Percentiles rank a stretch among this genome's conserved stretches.
Evolutionary conservation across 768 basidiomycete species (phyloP).

Genomic region (Tephrocybe sp.): DNA sequence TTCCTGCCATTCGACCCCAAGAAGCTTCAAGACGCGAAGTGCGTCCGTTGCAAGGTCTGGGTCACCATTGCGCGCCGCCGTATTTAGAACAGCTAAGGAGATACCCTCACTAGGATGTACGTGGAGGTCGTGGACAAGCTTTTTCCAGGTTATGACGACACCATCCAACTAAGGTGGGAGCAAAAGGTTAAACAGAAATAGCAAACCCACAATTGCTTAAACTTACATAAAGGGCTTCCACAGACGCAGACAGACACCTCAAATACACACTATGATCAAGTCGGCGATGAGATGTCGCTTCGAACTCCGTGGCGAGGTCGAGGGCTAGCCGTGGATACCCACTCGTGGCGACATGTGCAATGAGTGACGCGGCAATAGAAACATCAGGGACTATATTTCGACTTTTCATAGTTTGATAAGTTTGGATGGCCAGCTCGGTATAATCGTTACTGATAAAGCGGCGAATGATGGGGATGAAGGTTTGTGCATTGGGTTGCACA

Average conservation of each 20-base stretch:
- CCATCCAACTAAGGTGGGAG: slow-evolving; percentile 64
- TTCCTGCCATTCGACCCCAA: slow-evolving; percentile 54
- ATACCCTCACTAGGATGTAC: slow-evolving; percentile 73
- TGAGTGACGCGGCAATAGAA: slow-evolving; percentile 46
- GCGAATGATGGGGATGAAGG: slow-evolving; percentile 52
- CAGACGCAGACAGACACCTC: slow-evolving; percentile 61
- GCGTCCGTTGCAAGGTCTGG: slow-evolving; percentile 68
- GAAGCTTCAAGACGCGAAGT: slow-evolving; percentile 49
- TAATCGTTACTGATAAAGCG: slow-evolving; percentile 45
- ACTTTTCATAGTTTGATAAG: slow-evolving; percentile 55
- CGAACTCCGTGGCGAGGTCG: slow-evolving; percentile 64
- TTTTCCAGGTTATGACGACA: slow-evolving; percentile 59
- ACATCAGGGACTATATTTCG: slow-evolving; percentile 49
- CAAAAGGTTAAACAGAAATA: slow-evolving; percentile 2
- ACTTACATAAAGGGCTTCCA: slow-evolving; percentile 67
- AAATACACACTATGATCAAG: slow-evolving; percentile 61
- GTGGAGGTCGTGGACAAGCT: slow-evolving; percentile 46
- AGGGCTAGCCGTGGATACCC: slow-evolving; percentile 66
- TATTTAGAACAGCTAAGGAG: slow-evolving; percentile 64
- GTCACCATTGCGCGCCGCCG: slow-evolving; percentile 71
- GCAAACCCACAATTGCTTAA: background rate
- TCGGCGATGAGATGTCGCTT: slow-evolving; percentile 49
- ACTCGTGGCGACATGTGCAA: slow-evolving; percentile 49
- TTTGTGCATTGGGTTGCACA: slow-evolving; percentile 48
- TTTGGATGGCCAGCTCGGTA: slow-evolving; percentile 64